Base-by-base conservation (phyloP, 148 eudicot genomes). In the Drosera capensis region DNA sequence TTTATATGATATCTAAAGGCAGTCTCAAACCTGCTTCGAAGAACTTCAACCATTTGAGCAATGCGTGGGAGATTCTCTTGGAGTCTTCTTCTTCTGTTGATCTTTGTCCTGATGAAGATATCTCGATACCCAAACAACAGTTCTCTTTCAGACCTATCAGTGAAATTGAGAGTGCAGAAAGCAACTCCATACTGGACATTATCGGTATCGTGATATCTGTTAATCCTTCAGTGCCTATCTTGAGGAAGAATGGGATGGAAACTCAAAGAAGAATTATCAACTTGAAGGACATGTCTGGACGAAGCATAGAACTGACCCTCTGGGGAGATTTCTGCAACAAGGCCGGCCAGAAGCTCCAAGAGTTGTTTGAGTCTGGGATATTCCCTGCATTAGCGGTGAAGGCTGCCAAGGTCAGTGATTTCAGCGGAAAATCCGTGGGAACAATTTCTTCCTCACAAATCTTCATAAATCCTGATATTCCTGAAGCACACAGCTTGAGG, bases 231-330 rank as follows among this genome's bases (percentile, higher is more conserved):
- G 80, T 85, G 45, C 84, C 99, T 24, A 77, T 92, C 45, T 19
- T 81, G 72, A 72, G 94, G 25, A 92, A 85, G 68, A 92, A 92
- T 55, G 99, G 99, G 45, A 85, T 92, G 99, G 99, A 92, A 77
- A 92, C 99, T 46, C 95, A 78, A 45, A 78, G 80, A 62, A 75
- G 99, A 64, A 54, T 64, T 51, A 43, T 85, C 12, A 76, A 81
- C 64, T 58, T 92, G 51, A 85, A 79, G 74, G 99, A 92, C 59
- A 70, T 70, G 57, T 85, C 99, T 25, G 74, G 67, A 15, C 54
- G 63, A 49, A 92, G 82, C 56, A 78, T 85, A n/a, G 99, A 92
- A 56, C 52, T 92, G 51, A 92, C 99, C 8, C 63, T 92, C 14
- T 92, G 99, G 99, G 99, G 99, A 46, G 99, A 81, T 49, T 78